Conservation (phyloP, 768 basidiomycete species). For the Suillus brevipes region DNA sequence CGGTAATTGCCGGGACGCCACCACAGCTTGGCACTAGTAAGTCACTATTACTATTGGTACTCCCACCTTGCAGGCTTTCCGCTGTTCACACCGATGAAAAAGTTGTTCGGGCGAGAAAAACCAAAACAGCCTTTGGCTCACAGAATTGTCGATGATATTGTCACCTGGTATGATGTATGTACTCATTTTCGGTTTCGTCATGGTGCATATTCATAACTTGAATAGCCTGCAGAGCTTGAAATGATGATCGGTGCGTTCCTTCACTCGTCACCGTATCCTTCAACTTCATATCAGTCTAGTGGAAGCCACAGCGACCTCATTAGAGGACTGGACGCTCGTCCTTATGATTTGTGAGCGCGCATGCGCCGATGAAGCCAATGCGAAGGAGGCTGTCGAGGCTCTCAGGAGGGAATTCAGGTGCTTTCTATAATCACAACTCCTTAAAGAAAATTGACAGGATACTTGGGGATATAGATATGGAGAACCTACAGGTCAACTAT, state of each 20-base stretch:
- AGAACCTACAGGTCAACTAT: constrained; percentile 70
- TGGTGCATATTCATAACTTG: background rate
- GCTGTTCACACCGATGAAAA: constrained; percentile 53
- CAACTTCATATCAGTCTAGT: constrained; percentile 38
- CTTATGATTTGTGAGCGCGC: constrained; percentile 86
- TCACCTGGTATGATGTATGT: constrained; percentile 32
- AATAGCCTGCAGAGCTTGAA: constrained; percentile 52
- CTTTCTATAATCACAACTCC: constrained; percentile 16
- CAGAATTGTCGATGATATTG: constrained; percentile 22
- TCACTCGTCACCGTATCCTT: background rate
- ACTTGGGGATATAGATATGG: constrained; percentile 50
- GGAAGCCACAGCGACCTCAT: constrained; percentile 70
- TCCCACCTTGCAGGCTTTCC: too few relatives aligned
- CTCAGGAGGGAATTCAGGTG: constrained; percentile 84
- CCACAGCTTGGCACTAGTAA: too few relatives aligned
- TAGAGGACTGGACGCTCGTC: constrained; percentile 80
- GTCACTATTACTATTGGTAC: too few relatives aligned
- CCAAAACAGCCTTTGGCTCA: constrained; percentile 35
- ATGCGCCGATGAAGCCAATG: constrained; percentile 64
- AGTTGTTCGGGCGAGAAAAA: constrained; percentile 56
- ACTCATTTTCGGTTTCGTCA: background rate
- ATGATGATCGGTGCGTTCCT: constrained; percentile 63
- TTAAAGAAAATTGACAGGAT: background rate
- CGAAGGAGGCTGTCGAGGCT: constrained; percentile 83
- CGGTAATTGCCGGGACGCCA: too few relatives aligned